Base-by-base conservation (phyloP, 148 eudicot species). In the Arbutus unedo region DNA sequence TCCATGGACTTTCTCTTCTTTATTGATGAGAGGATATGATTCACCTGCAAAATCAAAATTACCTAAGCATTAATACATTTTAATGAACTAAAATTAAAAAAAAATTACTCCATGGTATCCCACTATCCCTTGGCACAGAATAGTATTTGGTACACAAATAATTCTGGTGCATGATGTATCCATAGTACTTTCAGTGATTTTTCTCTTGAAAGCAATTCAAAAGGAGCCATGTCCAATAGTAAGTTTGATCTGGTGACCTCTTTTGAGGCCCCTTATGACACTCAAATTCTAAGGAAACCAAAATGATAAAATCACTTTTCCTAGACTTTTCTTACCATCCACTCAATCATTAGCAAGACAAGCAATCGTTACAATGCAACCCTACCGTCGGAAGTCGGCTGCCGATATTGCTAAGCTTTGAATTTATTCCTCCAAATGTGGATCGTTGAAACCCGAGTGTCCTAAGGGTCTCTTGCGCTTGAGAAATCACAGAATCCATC, bases 1-100 rank as follows among this genome's bases (percentile, higher is more conserved):
- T 97, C 99, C 99, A 94, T 93, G 15, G 99, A 94, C 89, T 93
- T 97, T 88, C 92, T 94, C 96, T 93, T 92, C 93, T 93, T 97
- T 92, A 94, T 97, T 38, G 99, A 85, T 31, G 94, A 88, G 50
- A 97, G 91, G 76, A 97, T 89, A 50, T 91, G 93, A 87, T 93
- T 94, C 77, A 97, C 96, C 99, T 97, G 96, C 88, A 89, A 62
- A 25, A 53, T 81, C 50, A 84, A 70, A 72, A 72, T 74, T 54
- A 68, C 54, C 41, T 3, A 19, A 68, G 21, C 18, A 21, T 44
- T 48, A 81, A 43, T 43, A 64, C 77, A 0, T 38, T 48, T 68
- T 68, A 1, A 70, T 10, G 7, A 48, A 80, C 49, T 38, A 19
- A 21, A 64, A 18, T 19, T 5, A 18, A 60, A 10, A 4, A 13